A percentile compares a stretch with the other conserved stretches of the same genome.
Evolutionary conservation across 2,329 filamentous ascomycete genomes (phyloP).

Genomic region (Aspergillus clavatus): DNA sequence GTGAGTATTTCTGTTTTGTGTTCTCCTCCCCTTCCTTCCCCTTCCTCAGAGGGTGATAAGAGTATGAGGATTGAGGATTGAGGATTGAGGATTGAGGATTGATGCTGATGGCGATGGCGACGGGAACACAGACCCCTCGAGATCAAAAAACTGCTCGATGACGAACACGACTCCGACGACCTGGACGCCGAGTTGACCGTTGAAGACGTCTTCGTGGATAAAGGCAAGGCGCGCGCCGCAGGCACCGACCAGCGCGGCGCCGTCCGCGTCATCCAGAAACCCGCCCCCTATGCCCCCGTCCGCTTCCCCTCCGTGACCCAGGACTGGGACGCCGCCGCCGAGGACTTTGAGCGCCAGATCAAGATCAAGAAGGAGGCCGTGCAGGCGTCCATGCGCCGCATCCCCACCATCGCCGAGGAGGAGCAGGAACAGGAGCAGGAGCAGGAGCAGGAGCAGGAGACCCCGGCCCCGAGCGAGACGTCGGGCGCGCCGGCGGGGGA

Average conservation of each 20-base stretch:
- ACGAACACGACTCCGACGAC: slow-evolving; percentile 28
- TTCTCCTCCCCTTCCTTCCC: too few relatives aligned
- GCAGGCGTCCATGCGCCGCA: slow-evolving; percentile 6
- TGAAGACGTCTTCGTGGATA: slow-evolving; percentile 37
- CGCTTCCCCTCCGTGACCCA: slow-evolving; percentile 34
- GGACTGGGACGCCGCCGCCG: slow-evolving; percentile 30
- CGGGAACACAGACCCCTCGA: slow-evolving; percentile 31
- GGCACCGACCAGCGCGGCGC: slow-evolving; percentile 33
- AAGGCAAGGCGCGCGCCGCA: slow-evolving; percentile 30
- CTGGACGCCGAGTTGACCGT: slow-evolving; percentile 32
- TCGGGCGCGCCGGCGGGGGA: neutral
- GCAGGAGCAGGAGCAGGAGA: too few relatives aligned
- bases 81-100: neutral
- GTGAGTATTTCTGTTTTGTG: slow-evolving; percentile 32
- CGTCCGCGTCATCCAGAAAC: slow-evolving; percentile 33
- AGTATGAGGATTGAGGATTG: neutral
- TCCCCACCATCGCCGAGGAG: slow-evolving; percentile 19
- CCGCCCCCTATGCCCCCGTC: slow-evolving; percentile 17
- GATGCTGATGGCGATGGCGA: slow-evolving; percentile 3
- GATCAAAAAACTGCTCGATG: slow-evolving; percentile 37
- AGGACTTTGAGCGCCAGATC: slow-evolving; percentile 15
- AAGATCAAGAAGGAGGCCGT: slow-evolving; percentile 12
- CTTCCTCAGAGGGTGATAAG: too few relatives aligned
- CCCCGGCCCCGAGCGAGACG: too few relatives aligned
- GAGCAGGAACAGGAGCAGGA: too few relatives aligned